Percentiles rank a stretch among this genome's conserved stretches.
These are phyloP conservation scores for Rhizophagus sp. DNA, from an alignment of 192 early-diverging fungal genomes.

Conservation along the genomic window DNA sequence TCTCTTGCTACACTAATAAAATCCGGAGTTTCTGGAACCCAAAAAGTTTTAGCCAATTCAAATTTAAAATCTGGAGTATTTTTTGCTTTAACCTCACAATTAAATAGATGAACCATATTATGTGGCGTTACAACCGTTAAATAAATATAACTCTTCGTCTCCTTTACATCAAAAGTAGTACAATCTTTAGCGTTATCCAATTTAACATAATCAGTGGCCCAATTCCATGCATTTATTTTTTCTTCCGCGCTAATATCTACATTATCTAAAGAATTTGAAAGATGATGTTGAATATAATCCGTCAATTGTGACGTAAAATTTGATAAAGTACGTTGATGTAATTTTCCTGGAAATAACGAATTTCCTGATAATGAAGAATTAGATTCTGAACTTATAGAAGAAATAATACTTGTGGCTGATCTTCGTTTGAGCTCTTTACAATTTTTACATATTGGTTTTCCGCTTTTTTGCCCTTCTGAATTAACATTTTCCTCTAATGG, in stretches of 20 bases:
- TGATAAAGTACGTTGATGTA: not conserved
- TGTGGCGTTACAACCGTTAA: not conserved
- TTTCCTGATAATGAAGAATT: not conserved
- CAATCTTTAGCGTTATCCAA: not conserved
- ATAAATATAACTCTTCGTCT: not conserved
- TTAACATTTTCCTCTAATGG: not conserved
- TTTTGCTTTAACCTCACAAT: not conserved
- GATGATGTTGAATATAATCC: not conserved
- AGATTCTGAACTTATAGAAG: not conserved
- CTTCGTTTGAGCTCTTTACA: not conserved
- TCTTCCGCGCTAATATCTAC: not conserved
- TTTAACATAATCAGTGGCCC: constrained; percentile 14
- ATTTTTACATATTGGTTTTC: not conserved
- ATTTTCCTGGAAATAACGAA: not conserved
- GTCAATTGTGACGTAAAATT: not conserved
- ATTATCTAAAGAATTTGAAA: constrained; percentile 14
- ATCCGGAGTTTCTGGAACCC: not conserved
- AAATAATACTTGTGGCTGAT: not conserved
- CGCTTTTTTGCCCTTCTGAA: not conserved
- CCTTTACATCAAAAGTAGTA: constrained; percentile 13
- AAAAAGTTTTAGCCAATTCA: constrained; percentile 6
- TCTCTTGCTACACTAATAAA: constrained; percentile 8
- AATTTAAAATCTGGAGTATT: constrained; percentile 4
- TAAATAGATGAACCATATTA: constrained; percentile 11
- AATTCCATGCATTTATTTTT: not conserved